Evolutionary conservation across 805 yeast species (phyloP).

Genomic region (Metschnikowia arizonensis): DNA sequence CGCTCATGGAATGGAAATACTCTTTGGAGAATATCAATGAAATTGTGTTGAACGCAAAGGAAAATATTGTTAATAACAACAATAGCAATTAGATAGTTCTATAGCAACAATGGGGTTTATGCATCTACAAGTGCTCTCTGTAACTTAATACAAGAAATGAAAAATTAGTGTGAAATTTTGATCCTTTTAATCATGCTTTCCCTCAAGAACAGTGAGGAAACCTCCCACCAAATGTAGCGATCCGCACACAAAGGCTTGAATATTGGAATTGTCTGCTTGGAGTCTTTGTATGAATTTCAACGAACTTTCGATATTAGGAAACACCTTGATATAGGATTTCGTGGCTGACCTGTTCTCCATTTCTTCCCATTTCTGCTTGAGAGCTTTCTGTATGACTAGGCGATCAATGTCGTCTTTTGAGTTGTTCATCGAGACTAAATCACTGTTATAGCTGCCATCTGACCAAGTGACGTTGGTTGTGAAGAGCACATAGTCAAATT

Average conservation of each 20-base stretch:
- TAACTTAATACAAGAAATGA: constrained; percentile 2
- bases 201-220: constrained; percentile 75
- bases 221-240: constrained; percentile 95
- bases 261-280: constrained; percentile 26
- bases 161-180: background rate
- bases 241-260: constrained; percentile 88
- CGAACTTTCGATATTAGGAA: constrained; percentile 73
- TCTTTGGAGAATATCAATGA: constrained; percentile 40
- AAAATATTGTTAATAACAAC: constrained; percentile 33
- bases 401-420: constrained; percentile 74
- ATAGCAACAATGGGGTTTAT: background rate
- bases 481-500: constrained; percentile 75
- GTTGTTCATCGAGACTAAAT: constrained; percentile 80
- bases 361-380: constrained; percentile 66
- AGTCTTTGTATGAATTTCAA: constrained; percentile 49
- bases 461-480: constrained; percentile 92
- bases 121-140: constrained; percentile 1
- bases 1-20: constrained; percentile 37
- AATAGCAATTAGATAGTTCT: constrained; percentile 15
- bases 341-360: constrained; percentile 39
- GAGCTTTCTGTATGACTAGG: constrained; percentile 72
- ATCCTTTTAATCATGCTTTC: constrained; percentile 24
- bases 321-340: constrained; percentile 41
- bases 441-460: constrained; percentile 72
- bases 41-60: constrained; percentile 41